A percentile compares a stretch with the other conserved stretches of the same genome.
Conservation (phyloP, 768 basidiomycete genomes). For the Trametes gibbosa region DNA sequence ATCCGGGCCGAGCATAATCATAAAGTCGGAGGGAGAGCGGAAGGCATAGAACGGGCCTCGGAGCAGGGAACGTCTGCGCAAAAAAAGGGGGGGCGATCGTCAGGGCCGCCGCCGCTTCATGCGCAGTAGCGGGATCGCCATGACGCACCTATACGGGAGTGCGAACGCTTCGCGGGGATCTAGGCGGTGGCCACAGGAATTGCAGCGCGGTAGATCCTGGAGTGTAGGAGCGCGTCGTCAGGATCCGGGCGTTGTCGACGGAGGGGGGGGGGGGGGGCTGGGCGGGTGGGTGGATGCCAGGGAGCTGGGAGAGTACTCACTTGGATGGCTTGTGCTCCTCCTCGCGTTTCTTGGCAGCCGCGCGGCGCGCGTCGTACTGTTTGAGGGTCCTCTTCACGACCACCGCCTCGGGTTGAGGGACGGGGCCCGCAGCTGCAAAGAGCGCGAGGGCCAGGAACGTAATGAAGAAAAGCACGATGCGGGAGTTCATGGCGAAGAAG, state of each 20-base stretch:
- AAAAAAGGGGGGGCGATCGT: neutral
- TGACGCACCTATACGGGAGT: conserved; percentile 1
- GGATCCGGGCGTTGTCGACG: neutral
- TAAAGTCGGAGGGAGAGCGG: neutral
- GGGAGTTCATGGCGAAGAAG: conserved; percentile 19
- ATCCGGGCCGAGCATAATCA: neutral
- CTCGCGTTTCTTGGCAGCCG: conserved; percentile 9
- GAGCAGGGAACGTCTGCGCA: neutral
- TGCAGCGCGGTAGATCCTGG: conserved; percentile 7
- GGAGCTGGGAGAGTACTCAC: neutral
- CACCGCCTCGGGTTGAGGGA: conserved; percentile 7
- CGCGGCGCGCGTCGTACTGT: conserved; percentile 16
- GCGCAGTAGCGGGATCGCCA: neutral
- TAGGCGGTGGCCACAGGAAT: conserved; percentile 7
- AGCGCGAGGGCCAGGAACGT: conserved; percentile 26
- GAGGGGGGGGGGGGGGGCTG: no score
- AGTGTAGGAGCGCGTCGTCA: neutral
- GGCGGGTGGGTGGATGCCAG: no score
- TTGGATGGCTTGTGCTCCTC: conserved; percentile 16
- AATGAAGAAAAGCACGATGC: conserved; percentile 24
- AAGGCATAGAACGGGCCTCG: conserved; percentile 5
- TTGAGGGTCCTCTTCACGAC: conserved; percentile 18
- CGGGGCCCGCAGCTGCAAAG: conserved; percentile 22
- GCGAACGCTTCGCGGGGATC: neutral
- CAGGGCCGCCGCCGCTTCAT: neutral